Conservation (phyloP, 1,284 basidiomycete species). For the Lignosus rhinocerotis region DNA sequence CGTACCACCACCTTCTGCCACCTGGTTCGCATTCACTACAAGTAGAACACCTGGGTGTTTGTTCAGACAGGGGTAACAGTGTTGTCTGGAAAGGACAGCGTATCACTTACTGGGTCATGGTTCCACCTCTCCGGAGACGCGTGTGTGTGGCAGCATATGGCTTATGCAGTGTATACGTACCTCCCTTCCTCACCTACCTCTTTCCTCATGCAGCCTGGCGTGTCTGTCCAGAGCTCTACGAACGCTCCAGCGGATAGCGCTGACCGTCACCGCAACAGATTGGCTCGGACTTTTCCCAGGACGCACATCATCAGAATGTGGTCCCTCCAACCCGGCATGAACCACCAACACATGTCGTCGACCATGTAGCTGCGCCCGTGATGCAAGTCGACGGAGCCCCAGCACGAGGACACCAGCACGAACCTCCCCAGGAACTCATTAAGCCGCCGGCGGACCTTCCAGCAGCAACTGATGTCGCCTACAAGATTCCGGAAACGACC, state of each 20-base stretch:
- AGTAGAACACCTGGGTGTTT: too few relatives aligned
- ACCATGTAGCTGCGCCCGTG: not conserved
- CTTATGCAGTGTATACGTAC: not conserved
- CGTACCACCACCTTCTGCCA: too few relatives aligned
- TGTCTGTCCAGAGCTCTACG: not conserved
- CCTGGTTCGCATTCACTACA: too few relatives aligned
- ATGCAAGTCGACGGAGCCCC: not conserved
- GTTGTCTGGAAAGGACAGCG: too few relatives aligned
- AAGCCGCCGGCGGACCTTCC: conserved; percentile 3
- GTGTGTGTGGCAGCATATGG: too few relatives aligned
- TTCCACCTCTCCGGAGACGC: too few relatives aligned
- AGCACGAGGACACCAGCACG: conserved; percentile 6
- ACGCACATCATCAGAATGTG: conserved; percentile 6
- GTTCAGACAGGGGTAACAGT: too few relatives aligned
- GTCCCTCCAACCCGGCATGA: conserved; percentile 10
- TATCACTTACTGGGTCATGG: too few relatives aligned
- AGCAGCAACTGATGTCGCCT: conserved; percentile 20
- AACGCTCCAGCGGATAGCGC: not conserved
- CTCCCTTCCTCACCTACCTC: not conserved
- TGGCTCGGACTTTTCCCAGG: conserved; percentile 21
- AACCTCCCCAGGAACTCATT: conserved; percentile 13
- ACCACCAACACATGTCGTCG: conserved; percentile 6
- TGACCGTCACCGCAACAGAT: conserved; percentile 5
- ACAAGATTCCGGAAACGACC: conserved; percentile 48
- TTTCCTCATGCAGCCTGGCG: not conserved